A percentile compares a stretch with the other conserved stretches of the same genome.
phyloP scores from a whole-genome alignment of 2,329 filamentous ascomycete genomes.

The Emydomyces testavorans region DNA sequence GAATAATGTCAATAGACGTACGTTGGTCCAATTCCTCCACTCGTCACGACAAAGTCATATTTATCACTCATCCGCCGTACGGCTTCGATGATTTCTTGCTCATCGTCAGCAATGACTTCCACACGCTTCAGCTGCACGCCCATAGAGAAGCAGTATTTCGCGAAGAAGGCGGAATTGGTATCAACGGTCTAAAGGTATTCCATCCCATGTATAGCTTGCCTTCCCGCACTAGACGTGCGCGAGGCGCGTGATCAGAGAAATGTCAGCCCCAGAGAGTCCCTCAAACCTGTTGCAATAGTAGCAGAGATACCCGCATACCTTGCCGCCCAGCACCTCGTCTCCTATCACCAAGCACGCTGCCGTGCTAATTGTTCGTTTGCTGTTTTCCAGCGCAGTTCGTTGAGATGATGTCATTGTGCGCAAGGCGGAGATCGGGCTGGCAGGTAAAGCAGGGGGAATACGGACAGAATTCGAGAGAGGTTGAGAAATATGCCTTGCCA shows the following conservation, averaged over 20 bases:
- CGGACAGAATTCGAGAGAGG: slow-evolving; percentile 49
- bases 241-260: background rate
- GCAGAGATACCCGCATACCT: slow-evolving; percentile 47
- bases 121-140: slow-evolving; percentile 64
- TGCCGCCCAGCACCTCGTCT: slow-evolving; percentile 91
- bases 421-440: slow-evolving; percentile 17
- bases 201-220: background rate
- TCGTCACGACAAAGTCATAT: slow-evolving; percentile 93
- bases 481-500: slow-evolving; percentile 59
- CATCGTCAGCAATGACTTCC: slow-evolving; percentile 89
- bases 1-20: slow-evolving; percentile 37
- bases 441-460: slow-evolving; percentile 32
- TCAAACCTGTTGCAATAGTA: background rate
- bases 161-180: slow-evolving; percentile 54
- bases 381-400: slow-evolving; percentile 21
- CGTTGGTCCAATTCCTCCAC: slow-evolving; percentile 92
- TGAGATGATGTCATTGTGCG: slow-evolving; percentile 35
- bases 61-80: slow-evolving; percentile 72
- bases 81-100: slow-evolving; percentile 79
- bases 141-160: slow-evolving; percentile 54
- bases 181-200: slow-evolving; percentile 45
- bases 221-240: background rate
- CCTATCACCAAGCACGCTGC: slow-evolving; percentile 90
- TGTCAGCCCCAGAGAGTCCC: background rate
- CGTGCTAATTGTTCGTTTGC: slow-evolving; percentile 60